Percentiles rank a stretch among this genome's conserved stretches.
These are phyloP conservation scores for Draba incana DNA, from an alignment of 345 rosid species.

Conservation along the genomic window DNA sequence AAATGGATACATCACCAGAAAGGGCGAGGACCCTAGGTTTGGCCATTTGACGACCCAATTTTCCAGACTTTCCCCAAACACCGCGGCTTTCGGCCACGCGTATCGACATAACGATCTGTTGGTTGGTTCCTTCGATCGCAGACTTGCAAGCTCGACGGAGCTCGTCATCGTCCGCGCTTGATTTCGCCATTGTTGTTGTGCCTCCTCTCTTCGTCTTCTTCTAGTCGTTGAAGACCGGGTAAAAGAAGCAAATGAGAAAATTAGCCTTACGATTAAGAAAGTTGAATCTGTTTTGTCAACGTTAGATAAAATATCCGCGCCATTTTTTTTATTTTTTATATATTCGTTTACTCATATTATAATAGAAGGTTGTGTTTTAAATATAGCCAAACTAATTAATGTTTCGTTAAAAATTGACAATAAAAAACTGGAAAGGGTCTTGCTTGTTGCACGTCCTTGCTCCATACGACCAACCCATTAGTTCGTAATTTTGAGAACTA, in stretches of 20 bases:
- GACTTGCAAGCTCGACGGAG: conserved; percentile 92
- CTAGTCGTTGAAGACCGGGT: conserved; percentile 19
- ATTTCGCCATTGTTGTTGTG: conserved; percentile 76
- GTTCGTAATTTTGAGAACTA: no score
- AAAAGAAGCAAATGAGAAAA: conserved; percentile 4
- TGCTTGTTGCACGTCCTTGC: no score
- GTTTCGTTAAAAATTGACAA: no score
- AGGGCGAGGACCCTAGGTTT: conserved; percentile 95
- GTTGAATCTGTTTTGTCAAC: conserved; percentile 5
- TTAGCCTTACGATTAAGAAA: conserved; percentile 26
- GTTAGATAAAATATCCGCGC: no score
- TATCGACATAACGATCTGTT: conserved; percentile 85
- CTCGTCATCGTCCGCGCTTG: conserved; percentile 96
- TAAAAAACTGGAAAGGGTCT: no score
- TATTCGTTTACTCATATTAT: no score
- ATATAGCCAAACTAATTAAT: no score
- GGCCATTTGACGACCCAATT: conserved; percentile 93
- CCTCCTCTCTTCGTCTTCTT: conserved; percentile 13
- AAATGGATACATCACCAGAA: conserved; percentile 56
- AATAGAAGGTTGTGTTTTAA: no score
- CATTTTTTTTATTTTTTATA: no score
- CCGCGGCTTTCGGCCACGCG: conserved; percentile 96
- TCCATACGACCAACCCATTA: no score
- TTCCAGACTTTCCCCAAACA: conserved; percentile 93
- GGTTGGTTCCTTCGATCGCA: conserved; percentile 91